phyloP scores from a whole-genome alignment of 2,329 filamentous ascomycete genomes.

The Akanthomyces uredinophilus region DNA sequence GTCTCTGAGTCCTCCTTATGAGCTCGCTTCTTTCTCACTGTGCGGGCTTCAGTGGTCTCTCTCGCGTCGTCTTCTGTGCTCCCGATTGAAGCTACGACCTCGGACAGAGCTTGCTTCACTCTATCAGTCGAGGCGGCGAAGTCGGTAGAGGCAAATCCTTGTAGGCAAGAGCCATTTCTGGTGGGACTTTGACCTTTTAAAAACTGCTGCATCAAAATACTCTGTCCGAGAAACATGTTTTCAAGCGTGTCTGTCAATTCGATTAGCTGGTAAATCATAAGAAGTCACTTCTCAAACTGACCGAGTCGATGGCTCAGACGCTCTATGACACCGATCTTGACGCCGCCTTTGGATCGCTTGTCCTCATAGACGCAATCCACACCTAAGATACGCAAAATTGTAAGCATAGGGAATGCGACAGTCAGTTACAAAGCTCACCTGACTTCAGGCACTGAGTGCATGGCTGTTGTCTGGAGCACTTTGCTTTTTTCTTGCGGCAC shows the following conservation, averaged over 20 bases:
- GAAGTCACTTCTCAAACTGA: conserved; percentile 18
- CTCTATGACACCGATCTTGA: conserved; percentile 31
- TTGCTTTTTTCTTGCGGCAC: conserved; percentile 41
- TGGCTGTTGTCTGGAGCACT: conserved; percentile 37
- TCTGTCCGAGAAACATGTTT: conserved; percentile 35
- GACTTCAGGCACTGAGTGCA: conserved; percentile 35
- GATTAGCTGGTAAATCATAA: conserved; percentile 10
- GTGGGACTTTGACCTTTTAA: conserved; percentile 18
- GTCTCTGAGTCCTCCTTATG: background rate
- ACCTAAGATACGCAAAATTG: conserved; percentile 9
- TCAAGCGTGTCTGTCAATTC: conserved; percentile 24
- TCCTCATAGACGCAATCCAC: conserved; percentile 32
- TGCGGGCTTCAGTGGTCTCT: background rate
- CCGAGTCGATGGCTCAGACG: conserved; percentile 28
- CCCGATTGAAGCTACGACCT: background rate
- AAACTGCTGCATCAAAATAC: conserved; percentile 32
- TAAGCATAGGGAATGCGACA: background rate
- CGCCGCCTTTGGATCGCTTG: conserved; percentile 28
- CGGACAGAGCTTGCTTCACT: background rate
- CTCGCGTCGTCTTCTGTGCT: background rate
- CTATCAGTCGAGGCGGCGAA: background rate
- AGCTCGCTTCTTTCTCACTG: background rate
- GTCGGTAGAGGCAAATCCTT: background rate
- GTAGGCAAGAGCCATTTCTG: background rate
- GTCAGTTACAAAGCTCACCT: conserved; percentile 22